These are phyloP conservation scores for Rubia yunnanensis DNA, from an alignment of 257 asterid genomes.

Conservation along the genomic window DNA sequence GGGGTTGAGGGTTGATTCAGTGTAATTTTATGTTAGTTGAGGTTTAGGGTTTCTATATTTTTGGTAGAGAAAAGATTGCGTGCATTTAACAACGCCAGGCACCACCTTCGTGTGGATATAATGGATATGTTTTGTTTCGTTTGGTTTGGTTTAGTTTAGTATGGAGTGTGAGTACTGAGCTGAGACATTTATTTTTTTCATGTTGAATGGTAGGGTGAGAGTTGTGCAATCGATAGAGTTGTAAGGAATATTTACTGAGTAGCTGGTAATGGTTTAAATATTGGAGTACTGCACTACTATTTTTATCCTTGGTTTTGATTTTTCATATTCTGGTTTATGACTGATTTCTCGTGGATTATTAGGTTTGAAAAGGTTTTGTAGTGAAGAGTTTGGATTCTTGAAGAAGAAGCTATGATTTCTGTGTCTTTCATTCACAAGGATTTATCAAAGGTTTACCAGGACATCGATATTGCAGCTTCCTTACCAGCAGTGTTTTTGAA, in stretches of 20 bases:
- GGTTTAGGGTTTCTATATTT: slow-evolving; percentile 20
- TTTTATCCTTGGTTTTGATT: slow-evolving; percentile 2
- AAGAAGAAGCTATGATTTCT: slow-evolving; percentile 34
- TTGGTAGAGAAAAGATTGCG: background rate
- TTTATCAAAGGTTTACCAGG: slow-evolving; percentile 28
- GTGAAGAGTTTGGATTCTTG: slow-evolving; percentile 26
- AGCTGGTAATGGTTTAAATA: slow-evolving; percentile 16
- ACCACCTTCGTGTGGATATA: background rate
- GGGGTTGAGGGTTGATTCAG: background rate
- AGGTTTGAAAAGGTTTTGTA: slow-evolving; percentile 19
- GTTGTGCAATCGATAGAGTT: slow-evolving; percentile 18
- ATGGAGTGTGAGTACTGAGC: slow-evolving; percentile 2
- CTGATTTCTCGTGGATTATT: slow-evolving; percentile 24
- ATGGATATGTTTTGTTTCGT: background rate
- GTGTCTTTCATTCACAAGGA: slow-evolving; percentile 35
- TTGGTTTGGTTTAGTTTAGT: background rate
- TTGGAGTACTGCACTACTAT: slow-evolving; percentile 13
- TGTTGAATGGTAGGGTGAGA: slow-evolving; percentile 29
- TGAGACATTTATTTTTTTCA: slow-evolving; percentile 26
- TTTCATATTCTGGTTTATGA: slow-evolving; percentile 24
- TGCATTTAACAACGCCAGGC: background rate
- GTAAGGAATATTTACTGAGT: slow-evolving; percentile 17
- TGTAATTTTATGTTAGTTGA: slow-evolving; percentile 14
- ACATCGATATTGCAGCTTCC: slow-evolving; percentile 22
- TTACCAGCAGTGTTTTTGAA: slow-evolving; percentile 32